Percentiles rank a stretch among this genome's conserved stretches.
Evolutionary conservation across 805 yeast species (phyloP).

Genomic region (Maudiozyma turicensis): DNA sequence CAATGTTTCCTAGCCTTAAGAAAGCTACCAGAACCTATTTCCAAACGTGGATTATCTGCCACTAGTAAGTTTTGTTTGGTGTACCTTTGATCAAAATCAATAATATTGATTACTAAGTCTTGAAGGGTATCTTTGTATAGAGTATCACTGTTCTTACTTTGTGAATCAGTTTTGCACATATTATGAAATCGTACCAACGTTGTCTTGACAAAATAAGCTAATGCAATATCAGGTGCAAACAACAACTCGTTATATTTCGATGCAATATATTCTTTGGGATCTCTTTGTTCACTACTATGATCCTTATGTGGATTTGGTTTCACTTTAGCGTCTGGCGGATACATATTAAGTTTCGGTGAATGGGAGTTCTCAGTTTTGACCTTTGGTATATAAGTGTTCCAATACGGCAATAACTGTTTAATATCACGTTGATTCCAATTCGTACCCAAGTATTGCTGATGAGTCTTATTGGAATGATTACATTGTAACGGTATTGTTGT

Average conservation of each 20-base stretch:
- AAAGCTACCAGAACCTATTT: background rate
- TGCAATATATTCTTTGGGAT: slow-evolving; percentile 21
- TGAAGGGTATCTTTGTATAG: slow-evolving; percentile 21
- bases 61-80: background rate
- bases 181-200: slow-evolving; percentile 38
- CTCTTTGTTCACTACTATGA: background rate
- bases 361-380: background rate
- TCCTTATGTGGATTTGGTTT: background rate
- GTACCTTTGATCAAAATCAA: slow-evolving; percentile 37
- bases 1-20: slow-evolving; percentile 7
- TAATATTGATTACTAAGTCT: slow-evolving; percentile 29
- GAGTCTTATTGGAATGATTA: background rate
- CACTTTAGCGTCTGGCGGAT: slow-evolving; percentile 4
- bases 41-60: background rate
- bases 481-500: background rate
- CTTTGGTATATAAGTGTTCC: background rate
- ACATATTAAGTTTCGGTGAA: slow-evolving; percentile 3
- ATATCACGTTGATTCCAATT: background rate
- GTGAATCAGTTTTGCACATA: slow-evolving; percentile 28
- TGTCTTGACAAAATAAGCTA: slow-evolving; percentile 39
- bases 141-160: slow-evolving; percentile 6
- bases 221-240: slow-evolving; percentile 28
- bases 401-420: background rate
- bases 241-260: slow-evolving; percentile 30
- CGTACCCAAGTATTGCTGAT: background rate